Conservation (phyloP, 2,329 filamentous ascomycete species). For the Trichoderma sp. region DNA sequence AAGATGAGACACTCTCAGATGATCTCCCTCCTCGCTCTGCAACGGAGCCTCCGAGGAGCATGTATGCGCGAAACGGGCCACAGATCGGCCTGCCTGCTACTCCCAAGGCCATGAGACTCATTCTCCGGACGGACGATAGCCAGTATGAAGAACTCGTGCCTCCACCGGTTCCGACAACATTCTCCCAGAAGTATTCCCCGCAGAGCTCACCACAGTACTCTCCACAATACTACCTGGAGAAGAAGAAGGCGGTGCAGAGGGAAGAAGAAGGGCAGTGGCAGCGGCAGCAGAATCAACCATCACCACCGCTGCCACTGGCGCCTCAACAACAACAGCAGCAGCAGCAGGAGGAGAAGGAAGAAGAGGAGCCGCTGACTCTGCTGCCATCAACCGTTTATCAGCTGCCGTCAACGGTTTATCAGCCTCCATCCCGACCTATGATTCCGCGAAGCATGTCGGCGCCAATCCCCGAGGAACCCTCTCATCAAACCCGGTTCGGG, state of each 20-base stretch:
- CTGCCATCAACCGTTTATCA: conserved; percentile 60
- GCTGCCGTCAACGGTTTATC: conserved; percentile 59
- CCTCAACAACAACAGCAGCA: not conserved
- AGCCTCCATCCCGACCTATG: conserved; percentile 47
- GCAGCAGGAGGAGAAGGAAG: conserved; percentile 26
- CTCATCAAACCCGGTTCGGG: conserved; percentile 25
- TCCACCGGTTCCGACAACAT: conserved; percentile 49
- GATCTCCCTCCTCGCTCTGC: conserved; percentile 59
- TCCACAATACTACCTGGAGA: conserved; percentile 31
- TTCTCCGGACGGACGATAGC: conserved; percentile 57
- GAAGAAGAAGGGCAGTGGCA: not conserved
- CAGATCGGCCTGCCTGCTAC: conserved; percentile 83
- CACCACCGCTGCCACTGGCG: not conserved
- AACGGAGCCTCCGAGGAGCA: conserved; percentile 57
- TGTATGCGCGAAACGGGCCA: conserved; percentile 47
- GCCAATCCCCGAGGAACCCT: conserved; percentile 42
- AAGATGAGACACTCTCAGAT: conserved; percentile 39
- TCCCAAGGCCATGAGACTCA: conserved; percentile 83
- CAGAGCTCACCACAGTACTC: conserved; percentile 29
- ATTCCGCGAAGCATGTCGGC: conserved; percentile 63
- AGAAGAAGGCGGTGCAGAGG: conserved; percentile 25
- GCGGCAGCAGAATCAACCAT: not conserved
- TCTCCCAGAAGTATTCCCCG: conserved; percentile 43
- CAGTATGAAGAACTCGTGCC: conserved; percentile 40
- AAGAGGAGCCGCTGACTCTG: conserved; percentile 41